phyloP scores from a whole-genome alignment of 768 basidiomycete genomes.

The Udeniomyces megalosporus region DNA sequence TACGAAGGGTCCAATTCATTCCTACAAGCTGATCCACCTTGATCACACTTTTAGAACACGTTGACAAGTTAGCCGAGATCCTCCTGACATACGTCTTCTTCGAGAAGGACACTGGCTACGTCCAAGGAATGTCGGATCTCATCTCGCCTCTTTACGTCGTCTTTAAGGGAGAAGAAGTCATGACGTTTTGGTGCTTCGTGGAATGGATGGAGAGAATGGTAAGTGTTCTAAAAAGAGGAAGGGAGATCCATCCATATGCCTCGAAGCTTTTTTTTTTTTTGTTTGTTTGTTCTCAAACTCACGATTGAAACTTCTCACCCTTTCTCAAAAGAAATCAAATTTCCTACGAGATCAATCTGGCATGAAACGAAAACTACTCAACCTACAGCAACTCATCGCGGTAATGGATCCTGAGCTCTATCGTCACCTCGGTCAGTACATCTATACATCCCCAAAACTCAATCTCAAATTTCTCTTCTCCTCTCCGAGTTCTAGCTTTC shows the following conservation, averaged over 20 bases:
- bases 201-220: conserved; percentile 93
- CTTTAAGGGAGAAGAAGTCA: conserved; percentile 68
- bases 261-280: no score
- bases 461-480: no score
- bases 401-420: conserved; percentile 95
- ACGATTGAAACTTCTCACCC: no score
- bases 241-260: no score
- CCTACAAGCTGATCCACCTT: no score
- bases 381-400: conserved; percentile 72
- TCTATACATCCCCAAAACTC: no score
- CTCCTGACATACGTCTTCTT: conserved; percentile 82
- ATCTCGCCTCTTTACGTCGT: conserved; percentile 87
- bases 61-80: conserved; percentile 69
- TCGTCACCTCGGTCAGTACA: conserved; percentile 56
- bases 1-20: no score
- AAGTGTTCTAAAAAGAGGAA: no score
- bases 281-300: no score
- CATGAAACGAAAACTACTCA: conserved; percentile 85
- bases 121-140: conserved; percentile 97
- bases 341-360: conserved; percentile 93
- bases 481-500: no score
- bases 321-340: conserved; percentile 83
- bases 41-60: conserved; percentile 41
- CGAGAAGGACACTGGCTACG: conserved; percentile 80
- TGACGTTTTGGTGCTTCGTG: conserved; percentile 94